Conservation (phyloP, 2,329 filamentous ascomycete species). For the Setomelanomma holmii region DNA sequence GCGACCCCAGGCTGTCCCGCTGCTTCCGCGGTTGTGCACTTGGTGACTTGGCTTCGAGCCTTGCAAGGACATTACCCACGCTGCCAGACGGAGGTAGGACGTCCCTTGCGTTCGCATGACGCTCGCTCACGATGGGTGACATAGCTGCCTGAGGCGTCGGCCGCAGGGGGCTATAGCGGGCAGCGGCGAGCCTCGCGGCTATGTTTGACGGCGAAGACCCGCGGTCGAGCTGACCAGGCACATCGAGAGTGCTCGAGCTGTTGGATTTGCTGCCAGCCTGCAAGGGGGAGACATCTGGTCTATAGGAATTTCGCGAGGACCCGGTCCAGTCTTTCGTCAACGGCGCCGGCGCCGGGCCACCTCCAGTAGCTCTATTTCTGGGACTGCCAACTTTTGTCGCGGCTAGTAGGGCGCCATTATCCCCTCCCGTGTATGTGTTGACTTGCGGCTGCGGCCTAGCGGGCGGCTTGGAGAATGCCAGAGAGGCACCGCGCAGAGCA, state of each 20-base stretch:
- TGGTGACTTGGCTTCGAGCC: conserved; percentile 33
- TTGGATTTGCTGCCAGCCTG: conserved; percentile 32
- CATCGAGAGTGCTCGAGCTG: conserved; percentile 39
- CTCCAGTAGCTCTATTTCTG: conserved; percentile 20
- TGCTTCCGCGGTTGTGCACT: conserved; percentile 21
- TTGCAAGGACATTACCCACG: conserved; percentile 42
- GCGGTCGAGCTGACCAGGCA: conserved; percentile 37
- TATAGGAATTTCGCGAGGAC: conserved; percentile 30
- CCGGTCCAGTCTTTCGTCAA: conserved; percentile 41
- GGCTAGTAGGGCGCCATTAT: conserved; percentile 55
- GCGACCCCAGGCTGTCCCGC: conserved; percentile 24
- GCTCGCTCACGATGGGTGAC: conserved; percentile 25
- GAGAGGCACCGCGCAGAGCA: conserved; percentile 57
- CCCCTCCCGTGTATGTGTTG: conserved; percentile 49
- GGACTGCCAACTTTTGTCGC: conserved; percentile 51
- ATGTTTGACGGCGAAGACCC: conserved; percentile 66
- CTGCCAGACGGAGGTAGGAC: conserved; percentile 41
- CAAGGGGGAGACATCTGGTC: conserved; percentile 31
- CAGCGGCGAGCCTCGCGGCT: conserved; percentile 68
- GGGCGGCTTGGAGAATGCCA: conserved; percentile 56
- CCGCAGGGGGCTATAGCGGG: conserved; percentile 61
- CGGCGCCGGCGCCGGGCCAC: conserved; percentile 26
- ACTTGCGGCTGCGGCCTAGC: conserved; percentile 50
- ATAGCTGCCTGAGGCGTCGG: conserved; percentile 22
- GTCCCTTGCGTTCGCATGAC: conserved; percentile 34